Percentiles rank a stretch among this genome's conserved stretches.
These are phyloP conservation scores for Solanum clarkiae DNA, from an alignment of 257 asterid genomes.

Conservation along the genomic window DNA sequence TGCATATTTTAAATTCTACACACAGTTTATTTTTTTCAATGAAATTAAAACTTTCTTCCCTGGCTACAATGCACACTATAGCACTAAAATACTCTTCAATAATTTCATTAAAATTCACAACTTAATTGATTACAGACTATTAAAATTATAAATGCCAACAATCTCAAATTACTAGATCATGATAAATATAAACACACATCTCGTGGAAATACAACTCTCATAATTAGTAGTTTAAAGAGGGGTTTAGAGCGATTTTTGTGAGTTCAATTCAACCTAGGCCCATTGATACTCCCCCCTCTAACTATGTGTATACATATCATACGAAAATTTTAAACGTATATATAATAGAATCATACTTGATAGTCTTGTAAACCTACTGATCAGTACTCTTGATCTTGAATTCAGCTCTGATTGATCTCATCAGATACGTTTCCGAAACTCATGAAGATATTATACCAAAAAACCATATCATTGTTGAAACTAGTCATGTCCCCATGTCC, in stretches of 20 bases:
- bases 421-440: background rate
- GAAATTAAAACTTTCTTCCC: background rate
- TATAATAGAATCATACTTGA: background rate
- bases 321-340: background rate
- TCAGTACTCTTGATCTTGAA: background rate
- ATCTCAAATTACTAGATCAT: background rate
- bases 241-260: background rate
- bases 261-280: background rate
- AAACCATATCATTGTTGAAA: constrained; percentile 10
- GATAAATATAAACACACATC: background rate
- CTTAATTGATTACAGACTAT: background rate
- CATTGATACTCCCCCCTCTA: background rate
- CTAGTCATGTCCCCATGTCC: background rate
- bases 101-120: background rate
- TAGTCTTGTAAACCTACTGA: background rate
- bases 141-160: background rate
- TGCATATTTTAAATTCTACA: background rate
- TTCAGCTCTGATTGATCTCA: background rate
- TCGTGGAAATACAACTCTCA: background rate
- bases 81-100: background rate
- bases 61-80: background rate
- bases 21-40: background rate
- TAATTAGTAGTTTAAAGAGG: background rate
- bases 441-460: constrained; percentile 20
- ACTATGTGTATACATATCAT: too few relatives aligned